Percentiles rank a stretch among this genome's conserved stretches.
Evolutionary conservation across 495 filamentous ascomycete genomes (phyloP).

Genomic region (Filosporella fistucella): DNA sequence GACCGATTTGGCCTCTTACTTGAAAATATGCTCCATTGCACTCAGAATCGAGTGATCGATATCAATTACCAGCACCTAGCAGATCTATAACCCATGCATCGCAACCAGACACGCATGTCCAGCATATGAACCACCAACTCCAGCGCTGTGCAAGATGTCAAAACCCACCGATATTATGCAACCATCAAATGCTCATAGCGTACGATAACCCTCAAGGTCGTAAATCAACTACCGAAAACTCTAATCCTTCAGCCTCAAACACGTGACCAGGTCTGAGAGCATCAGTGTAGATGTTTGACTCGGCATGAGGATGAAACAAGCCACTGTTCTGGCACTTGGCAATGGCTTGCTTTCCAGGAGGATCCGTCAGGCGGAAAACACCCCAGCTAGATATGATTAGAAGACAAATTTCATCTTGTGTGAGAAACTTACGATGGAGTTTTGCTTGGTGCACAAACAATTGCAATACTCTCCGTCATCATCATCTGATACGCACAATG

Average conservation of each 20-base stretch:
- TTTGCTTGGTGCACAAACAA: slow-evolving; percentile 87
- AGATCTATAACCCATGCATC: too few relatives aligned
- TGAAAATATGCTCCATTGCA: too few relatives aligned
- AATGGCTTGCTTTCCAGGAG: slow-evolving; percentile 78
- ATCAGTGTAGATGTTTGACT: slow-evolving; percentile 75
- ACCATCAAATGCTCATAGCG: background rate
- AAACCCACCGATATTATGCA: too few relatives aligned
- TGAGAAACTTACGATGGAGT: slow-evolving; percentile 57
- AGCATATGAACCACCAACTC: too few relatives aligned
- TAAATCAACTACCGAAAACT: slow-evolving; percentile 73
- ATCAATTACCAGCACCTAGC: too few relatives aligned
- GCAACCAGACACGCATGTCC: too few relatives aligned
- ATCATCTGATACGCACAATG: slow-evolving; percentile 90
- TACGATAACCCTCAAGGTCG: background rate
- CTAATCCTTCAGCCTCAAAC: slow-evolving; percentile 65
- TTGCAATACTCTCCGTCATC: slow-evolving; percentile 92
- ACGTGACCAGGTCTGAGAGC: slow-evolving; percentile 83
- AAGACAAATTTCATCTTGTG: background rate
- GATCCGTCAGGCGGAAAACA: slow-evolving; percentile 87
- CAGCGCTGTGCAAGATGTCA: too few relatives aligned
- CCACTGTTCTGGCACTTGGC: slow-evolving; percentile 69
- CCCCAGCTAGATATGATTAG: slow-evolving; percentile 60
- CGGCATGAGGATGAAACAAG: slow-evolving; percentile 77
- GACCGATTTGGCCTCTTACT: too few relatives aligned
- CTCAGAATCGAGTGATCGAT: too few relatives aligned